phyloP scores from a whole-genome alignment of 2,329 filamentous ascomycete genomes.

The Thelonectria olida region DNA sequence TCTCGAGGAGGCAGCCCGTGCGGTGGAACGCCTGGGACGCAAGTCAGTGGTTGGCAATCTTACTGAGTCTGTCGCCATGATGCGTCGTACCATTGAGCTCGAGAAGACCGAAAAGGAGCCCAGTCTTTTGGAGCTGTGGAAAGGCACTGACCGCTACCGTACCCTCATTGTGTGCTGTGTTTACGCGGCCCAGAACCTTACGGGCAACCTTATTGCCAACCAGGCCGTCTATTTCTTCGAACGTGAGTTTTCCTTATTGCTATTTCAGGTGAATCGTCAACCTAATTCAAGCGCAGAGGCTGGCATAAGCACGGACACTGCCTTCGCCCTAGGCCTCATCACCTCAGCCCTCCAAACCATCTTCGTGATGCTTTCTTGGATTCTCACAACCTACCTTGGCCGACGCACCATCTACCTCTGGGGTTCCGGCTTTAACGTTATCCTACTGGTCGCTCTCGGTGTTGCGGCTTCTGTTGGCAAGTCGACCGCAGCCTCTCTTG shows the following conservation, averaged over 20 bases:
- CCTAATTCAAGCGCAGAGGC: slow-evolving; percentile 59
- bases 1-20: slow-evolving; percentile 51
- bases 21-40: slow-evolving; percentile 57
- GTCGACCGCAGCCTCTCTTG: slow-evolving; percentile 54
- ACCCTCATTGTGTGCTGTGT: slow-evolving; percentile 66
- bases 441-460: slow-evolving; percentile 66
- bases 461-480: slow-evolving; percentile 62
- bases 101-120: slow-evolving; percentile 56
- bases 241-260: slow-evolving; percentile 34
- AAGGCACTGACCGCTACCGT: slow-evolving; percentile 62
- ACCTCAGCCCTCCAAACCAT: slow-evolving; percentile 70
- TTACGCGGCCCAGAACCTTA: slow-evolving; percentile 67
- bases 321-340: slow-evolving; percentile 71
- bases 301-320: slow-evolving; percentile 61
- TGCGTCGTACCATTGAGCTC: slow-evolving; percentile 64
- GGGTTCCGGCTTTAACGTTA: slow-evolving; percentile 63
- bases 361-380: slow-evolving; percentile 73
- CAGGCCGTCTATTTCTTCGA: slow-evolving; percentile 69
- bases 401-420: slow-evolving; percentile 72
- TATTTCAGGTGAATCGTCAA: neutral
- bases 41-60: slow-evolving; percentile 27
- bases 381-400: slow-evolving; percentile 71
- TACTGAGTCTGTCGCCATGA: slow-evolving; percentile 61
- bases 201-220: slow-evolving; percentile 69
- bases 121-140: slow-evolving; percentile 60